These are phyloP conservation scores for Stylosanthes scabra DNA, from an alignment of 331 rosid genomes.

Conservation along the genomic window DNA sequence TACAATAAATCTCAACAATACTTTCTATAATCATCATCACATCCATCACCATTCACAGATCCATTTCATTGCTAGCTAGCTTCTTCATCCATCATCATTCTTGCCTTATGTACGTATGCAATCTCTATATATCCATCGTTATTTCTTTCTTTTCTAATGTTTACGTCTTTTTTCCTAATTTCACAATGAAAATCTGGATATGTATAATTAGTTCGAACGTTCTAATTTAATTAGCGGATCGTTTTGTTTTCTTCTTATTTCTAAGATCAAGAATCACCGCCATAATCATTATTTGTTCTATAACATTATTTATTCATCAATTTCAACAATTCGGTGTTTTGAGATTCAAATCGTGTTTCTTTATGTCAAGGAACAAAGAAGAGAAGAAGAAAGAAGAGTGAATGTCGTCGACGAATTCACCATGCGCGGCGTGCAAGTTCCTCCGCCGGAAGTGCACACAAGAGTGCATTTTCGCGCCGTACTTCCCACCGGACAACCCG, in stretches of 20 bases:
- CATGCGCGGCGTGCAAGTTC: constrained; percentile 88
- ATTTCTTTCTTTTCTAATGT: background rate
- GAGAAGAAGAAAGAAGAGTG: no score
- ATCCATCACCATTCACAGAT: no score
- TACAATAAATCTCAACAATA: no score
- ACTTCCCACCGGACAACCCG: constrained; percentile 85
- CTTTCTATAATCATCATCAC: no score
- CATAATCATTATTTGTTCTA: background rate
- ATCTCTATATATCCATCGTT: background rate
- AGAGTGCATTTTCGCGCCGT: constrained; percentile 84
- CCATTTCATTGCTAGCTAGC: no score
- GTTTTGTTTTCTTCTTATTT: background rate
- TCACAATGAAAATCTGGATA: background rate
- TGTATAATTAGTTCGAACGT: no score
- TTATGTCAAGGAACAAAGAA: no score
- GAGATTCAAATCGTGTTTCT: no score
- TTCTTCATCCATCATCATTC: no score
- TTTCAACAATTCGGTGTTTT: constrained; percentile 11
- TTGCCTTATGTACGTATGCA: no score
- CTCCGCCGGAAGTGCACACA: constrained; percentile 82
- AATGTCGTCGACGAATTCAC: constrained; percentile 57
- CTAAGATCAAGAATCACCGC: constrained; percentile 11
- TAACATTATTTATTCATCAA: constrained; percentile 7
- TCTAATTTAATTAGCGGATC: constrained; percentile 11
- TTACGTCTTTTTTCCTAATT: background rate